Percentiles rank a stretch among this genome's conserved stretches.
These are phyloP conservation scores for Raphanus hybrid DNA, from an alignment of 441 rosid genomes.

Conservation along the genomic window DNA sequence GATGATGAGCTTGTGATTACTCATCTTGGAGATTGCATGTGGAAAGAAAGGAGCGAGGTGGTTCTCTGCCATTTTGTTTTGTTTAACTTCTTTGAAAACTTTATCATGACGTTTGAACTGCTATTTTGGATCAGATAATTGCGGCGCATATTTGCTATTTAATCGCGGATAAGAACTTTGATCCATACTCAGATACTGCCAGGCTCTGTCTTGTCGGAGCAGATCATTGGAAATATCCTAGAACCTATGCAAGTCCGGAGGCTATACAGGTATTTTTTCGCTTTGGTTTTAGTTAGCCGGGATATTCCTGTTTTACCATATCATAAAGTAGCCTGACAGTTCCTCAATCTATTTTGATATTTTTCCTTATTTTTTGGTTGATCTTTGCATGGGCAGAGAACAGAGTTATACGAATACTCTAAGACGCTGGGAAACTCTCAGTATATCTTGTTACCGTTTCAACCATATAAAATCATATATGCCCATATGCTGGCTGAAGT, in stretches of 20 bases:
- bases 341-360: constrained; percentile 16
- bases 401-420: constrained; percentile 71
- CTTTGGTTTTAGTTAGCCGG: neutral
- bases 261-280: constrained; percentile 84
- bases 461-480: constrained; percentile 69
- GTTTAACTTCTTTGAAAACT: constrained; percentile 24
- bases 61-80: constrained; percentile 33
- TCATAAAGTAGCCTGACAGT: neutral
- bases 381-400: constrained; percentile 57
- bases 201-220: constrained; percentile 96
- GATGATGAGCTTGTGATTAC: constrained; percentile 95
- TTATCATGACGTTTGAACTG: constrained; percentile 36
- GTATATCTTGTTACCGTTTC: constrained; percentile 62
- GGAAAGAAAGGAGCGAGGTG: constrained; percentile 99
- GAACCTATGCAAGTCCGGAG: constrained; percentile 88
- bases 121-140: constrained; percentile 59
- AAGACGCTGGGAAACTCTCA: constrained; percentile 77
- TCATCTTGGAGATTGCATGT: constrained; percentile 97
- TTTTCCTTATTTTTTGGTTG: constrained; percentile 10
- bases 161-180: constrained; percentile 95
- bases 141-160: constrained; percentile 98
- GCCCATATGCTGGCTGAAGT: constrained; percentile 78
- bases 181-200: constrained; percentile 88
- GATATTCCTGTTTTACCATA: constrained; percentile 24
- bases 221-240: constrained; percentile 94